phyloP scores from a whole-genome alignment of 768 basidiomycete species.

The Boletellus emodensis region DNA sequence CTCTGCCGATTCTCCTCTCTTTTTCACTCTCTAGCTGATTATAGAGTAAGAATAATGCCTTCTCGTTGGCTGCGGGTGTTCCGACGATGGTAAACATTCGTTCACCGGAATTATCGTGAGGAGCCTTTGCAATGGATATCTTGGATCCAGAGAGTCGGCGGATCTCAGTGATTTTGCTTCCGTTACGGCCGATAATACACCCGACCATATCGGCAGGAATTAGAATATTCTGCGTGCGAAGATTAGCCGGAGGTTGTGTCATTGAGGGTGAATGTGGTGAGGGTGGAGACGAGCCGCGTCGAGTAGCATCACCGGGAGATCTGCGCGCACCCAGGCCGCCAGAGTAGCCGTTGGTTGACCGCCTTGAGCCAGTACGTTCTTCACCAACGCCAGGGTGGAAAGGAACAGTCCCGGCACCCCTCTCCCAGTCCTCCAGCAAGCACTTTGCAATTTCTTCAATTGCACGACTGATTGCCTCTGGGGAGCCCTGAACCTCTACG shows the following conservation, averaged over 20 bases:
- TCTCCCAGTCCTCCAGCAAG: conserved; percentile 94
- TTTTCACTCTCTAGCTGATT: conserved; percentile 97
- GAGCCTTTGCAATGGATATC: conserved; percentile 97
- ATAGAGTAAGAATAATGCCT: conserved; percentile 95
- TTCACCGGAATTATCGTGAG: conserved; percentile 99
- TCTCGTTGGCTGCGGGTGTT: conserved; percentile 94
- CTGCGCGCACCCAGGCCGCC: conserved; percentile 53
- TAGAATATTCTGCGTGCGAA: conserved; percentile 98
- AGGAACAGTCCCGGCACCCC: conserved; percentile 88
- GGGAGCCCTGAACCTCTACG: conserved; percentile 94
- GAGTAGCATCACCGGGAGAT: conserved; percentile 54
- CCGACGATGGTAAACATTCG: conserved; percentile 99
- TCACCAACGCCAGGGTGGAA: conserved; percentile 90
- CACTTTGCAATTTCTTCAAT: conserved; percentile 96
- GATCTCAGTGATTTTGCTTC: conserved; percentile 98
- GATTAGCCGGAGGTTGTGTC: conserved; percentile 64
- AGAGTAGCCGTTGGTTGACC: conserved; percentile 49
- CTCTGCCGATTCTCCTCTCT: conserved; percentile 84
- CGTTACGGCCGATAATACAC: conserved; percentile 92
- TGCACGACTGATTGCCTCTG: conserved; percentile 89
- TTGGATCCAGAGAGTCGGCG: conserved; percentile 95
- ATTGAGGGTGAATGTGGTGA: conserved; percentile 42
- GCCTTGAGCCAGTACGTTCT: conserved; percentile 53
- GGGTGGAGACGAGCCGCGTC: conserved; percentile 40
- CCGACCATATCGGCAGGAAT: conserved; percentile 99